Percentiles rank a stretch among this genome's conserved stretches.
These are phyloP conservation scores for Aspergillus carbonarius DNA, from an alignment of 2,329 filamentous ascomycete genomes.

Conservation along the genomic window DNA sequence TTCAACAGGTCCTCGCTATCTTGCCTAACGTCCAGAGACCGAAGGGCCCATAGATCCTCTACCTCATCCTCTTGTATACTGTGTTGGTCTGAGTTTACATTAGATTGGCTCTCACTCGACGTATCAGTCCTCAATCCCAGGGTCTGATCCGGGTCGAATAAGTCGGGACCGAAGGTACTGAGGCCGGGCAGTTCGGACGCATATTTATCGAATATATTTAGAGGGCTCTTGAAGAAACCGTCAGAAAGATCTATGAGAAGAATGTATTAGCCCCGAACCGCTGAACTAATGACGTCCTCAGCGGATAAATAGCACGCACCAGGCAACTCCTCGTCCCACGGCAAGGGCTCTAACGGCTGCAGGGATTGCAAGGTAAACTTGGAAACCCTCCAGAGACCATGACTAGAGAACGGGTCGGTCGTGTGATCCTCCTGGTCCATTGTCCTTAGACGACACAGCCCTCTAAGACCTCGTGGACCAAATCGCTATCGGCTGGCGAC, in stretches of 20 bases:
- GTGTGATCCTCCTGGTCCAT: conserved; percentile 29
- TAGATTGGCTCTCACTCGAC: conserved; percentile 21
- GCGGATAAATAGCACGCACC: conserved; percentile 24
- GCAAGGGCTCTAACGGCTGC: conserved; percentile 36
- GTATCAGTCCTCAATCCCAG: conserved; percentile 21
- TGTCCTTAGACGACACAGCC: conserved; percentile 1
- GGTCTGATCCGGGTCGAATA: conserved; percentile 20
- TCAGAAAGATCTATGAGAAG: conserved; percentile 32
- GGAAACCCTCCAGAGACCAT: conserved; percentile 39
- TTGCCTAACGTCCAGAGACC: conserved; percentile 20
- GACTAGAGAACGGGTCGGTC: conserved; percentile 36
- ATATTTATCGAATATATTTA: conserved; percentile 23
- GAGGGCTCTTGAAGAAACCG: conserved; percentile 24
- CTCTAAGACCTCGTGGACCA: conserved; percentile 5
- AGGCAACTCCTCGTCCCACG: conserved; percentile 36
- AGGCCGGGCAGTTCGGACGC: conserved; percentile 32
- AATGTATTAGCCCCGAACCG: not conserved
- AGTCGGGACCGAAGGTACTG: conserved; percentile 31
- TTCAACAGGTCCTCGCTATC: conserved; percentile 23
- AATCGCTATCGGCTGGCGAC: conserved; percentile 11
- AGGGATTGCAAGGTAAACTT: conserved; percentile 38
- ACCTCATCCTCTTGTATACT: conserved; percentile 18
- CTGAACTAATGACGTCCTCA: not conserved
- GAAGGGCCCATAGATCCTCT: conserved; percentile 38
- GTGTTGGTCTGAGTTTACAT: conserved; percentile 21